Evolutionary conservation across 1,139 yeast species (phyloP).

Genomic region (Taiozyma sp.): DNA sequence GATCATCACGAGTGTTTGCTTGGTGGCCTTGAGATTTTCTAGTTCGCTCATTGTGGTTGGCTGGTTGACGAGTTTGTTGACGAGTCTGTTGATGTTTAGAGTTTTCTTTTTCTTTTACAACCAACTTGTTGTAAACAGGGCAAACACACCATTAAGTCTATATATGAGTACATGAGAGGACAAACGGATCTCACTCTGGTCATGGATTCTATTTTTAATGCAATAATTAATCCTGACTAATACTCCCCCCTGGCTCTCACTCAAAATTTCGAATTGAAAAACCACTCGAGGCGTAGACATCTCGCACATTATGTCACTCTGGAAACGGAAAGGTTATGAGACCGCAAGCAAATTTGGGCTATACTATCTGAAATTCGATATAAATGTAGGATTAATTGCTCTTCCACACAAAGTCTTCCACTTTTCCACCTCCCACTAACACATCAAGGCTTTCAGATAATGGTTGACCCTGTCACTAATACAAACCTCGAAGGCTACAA

Average conservation of each 20-base stretch:
- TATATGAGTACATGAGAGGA: no score
- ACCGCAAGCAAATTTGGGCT: background rate
- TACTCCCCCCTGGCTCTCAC: no score
- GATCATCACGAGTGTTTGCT: constrained; percentile 9
- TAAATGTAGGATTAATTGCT: background rate
- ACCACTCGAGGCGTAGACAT: no score
- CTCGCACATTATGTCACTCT: background rate
- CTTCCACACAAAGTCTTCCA: no score
- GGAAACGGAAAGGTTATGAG: background rate
- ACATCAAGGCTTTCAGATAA: background rate
- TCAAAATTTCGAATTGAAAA: no score
- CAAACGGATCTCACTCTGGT: no score
- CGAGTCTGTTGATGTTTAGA: background rate
- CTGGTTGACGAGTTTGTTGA: background rate
- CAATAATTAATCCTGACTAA: no score
- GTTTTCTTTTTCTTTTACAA: no score
- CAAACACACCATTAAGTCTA: no score
- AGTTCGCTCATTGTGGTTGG: background rate
- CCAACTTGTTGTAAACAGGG: no score
- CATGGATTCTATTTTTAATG: no score
- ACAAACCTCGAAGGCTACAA: constrained; percentile 44
- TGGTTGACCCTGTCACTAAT: constrained; percentile 11
- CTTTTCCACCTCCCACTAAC: background rate
- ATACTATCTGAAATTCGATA: background rate
- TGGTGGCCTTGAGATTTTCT: constrained; percentile 9